Evolutionary conservation across 805 yeast species (phyloP).

Genomic region (Wickerhamomyces mucosus): DNA sequence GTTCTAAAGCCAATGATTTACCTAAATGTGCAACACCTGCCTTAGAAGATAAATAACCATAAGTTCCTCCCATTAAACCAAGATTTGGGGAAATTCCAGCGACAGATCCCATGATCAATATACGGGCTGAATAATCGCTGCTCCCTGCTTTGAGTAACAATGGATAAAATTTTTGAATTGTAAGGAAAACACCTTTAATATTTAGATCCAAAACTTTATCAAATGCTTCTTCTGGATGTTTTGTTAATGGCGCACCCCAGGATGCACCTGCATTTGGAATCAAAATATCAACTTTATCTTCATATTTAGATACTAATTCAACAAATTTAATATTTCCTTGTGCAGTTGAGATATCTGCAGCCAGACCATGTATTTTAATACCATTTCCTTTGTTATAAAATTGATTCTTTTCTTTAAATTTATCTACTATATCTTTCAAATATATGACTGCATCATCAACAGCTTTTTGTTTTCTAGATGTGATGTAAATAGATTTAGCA

Average conservation of each 20-base stretch:
- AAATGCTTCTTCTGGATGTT: conserved; percentile 52
- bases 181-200: conserved; percentile 56
- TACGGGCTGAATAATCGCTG: conserved; percentile 50
- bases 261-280: conserved; percentile 75
- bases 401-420: conserved; percentile 12
- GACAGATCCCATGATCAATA: conserved; percentile 58
- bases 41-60: conserved; percentile 66
- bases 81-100: conserved; percentile 36
- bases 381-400: conserved; percentile 1
- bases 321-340: conserved; percentile 37
- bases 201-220: conserved; percentile 56
- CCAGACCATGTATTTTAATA: conserved; percentile 33
- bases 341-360: conserved; percentile 47
- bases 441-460: conserved; percentile 44
- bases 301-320: conserved; percentile 30
- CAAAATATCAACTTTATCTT: conserved; percentile 44
- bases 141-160: conserved; percentile 43
- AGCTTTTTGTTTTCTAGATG: conserved; percentile 55
- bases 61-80: conserved; percentile 32
- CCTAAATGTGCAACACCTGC: conserved; percentile 68
- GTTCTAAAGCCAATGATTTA: conserved; percentile 50
- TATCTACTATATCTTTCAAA: conserved; percentile 22
- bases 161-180: conserved; percentile 56
- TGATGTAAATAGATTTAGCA: conserved; percentile 49
- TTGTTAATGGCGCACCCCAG: conserved; percentile 60